A percentile compares a stretch with the other conserved stretches of the same genome.
These are phyloP conservation scores for Alternaria arborescens DNA, from an alignment of 2,329 filamentous ascomycete genomes.

Conservation along the genomic window DNA sequence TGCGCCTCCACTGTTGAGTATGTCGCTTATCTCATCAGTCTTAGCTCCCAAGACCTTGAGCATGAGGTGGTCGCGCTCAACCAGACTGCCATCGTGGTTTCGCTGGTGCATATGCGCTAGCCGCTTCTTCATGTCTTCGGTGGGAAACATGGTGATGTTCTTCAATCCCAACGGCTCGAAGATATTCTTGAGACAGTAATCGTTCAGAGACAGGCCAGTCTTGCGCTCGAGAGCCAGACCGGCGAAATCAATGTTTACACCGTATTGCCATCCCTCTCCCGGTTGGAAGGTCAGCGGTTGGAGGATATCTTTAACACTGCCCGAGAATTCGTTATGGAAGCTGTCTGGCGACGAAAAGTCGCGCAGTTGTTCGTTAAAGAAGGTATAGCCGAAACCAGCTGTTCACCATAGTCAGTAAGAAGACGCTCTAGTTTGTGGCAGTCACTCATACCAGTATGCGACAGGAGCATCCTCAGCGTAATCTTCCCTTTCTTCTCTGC, in stretches of 20 bases:
- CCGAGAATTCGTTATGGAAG: constrained; percentile 65
- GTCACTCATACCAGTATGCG: constrained; percentile 49
- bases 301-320: constrained; percentile 60
- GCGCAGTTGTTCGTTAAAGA: constrained; percentile 56
- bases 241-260: constrained; percentile 57
- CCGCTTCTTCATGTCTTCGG: constrained; percentile 61
- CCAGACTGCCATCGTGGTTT: constrained; percentile 52
- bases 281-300: constrained; percentile 68
- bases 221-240: constrained; percentile 56
- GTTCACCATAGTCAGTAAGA: constrained; percentile 1
- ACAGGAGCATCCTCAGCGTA: constrained; percentile 59
- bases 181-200: constrained; percentile 56
- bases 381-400: constrained; percentile 59
- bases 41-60: constrained; percentile 58
- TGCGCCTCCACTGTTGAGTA: constrained; percentile 68
- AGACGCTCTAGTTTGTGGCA: neutral
- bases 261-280: constrained; percentile 67
- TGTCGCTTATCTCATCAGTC: constrained; percentile 51
- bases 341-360: constrained; percentile 57
- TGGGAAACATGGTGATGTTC: constrained; percentile 66
- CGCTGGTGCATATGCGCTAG: constrained; percentile 66
- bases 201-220: constrained; percentile 54
- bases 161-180: constrained; percentile 55
- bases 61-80: constrained; percentile 60
- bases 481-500: constrained; percentile 56